Evolutionary conservation across 257 asterid species (phyloP), one percentile per base, ranked within the genome.

Genomic region (Verbascum thapsus): DNA sequence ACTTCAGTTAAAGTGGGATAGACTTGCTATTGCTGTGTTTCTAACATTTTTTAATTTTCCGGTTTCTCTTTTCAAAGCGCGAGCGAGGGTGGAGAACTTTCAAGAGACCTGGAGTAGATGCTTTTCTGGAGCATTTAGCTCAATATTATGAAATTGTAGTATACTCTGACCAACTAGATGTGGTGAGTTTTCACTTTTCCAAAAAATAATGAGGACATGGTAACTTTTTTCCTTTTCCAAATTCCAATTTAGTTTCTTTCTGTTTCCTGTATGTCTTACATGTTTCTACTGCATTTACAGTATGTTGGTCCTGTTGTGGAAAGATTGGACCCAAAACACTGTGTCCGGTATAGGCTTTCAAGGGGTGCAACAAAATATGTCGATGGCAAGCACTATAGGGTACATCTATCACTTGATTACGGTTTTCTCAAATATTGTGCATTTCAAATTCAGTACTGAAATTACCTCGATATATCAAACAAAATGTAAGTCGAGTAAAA

Each of bases 21-120:
- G n/a, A n/a, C n/a, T n/a, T n/a, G n/a, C n/a, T n/a, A n/a, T n/a
- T 42, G n/a, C 50, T n/a, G 18, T 9, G 16, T 42, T 17, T 1
- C 26, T 10, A 16, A 8, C 20, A 37, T 38, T 61, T 20, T 44
- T 50, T 58, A 13, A 32, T 34, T 15, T 19, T 19, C 18, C 41
- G 8, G 35, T 49, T 26, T 57, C 40, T 61, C 40, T 15, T 66
- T 65, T 49, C 64, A 55, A 71, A 91, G 99, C 96, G 99, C 66
- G 95, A 87, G 10, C 74, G 97, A 74, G 97, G 97, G 13, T 92
- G 97, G 99, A 85, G 94, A 76, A 89, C 97, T 40, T 85, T 85
- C 73, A 92, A 92, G 66, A 78, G 99, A 69, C 99, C 99, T 6
- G 97, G 99, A 20, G 95, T 92, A 55, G 99, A 92, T 39, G 88